A percentile compares a stretch with the other conserved stretches of the same genome.
Evolutionary conservation across 1,284 basidiomycete species (phyloP).

Genomic region (Malassezia cuniculi): DNA sequence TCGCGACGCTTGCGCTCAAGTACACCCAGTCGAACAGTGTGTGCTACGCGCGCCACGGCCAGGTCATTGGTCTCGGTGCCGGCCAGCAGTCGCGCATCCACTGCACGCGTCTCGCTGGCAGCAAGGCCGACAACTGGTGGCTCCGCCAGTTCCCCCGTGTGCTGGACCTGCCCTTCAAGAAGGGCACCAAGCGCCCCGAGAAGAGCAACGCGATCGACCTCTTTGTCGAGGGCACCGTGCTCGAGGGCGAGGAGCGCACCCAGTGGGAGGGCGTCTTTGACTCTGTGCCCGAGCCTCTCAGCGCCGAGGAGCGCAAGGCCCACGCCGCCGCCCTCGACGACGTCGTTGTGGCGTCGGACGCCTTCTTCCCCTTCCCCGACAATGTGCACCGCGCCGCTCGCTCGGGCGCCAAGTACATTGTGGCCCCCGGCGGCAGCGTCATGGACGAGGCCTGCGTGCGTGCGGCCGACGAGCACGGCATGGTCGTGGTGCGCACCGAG

Average conservation of each 20-base stretch:
- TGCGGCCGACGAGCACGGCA: slow-evolving; percentile 38
- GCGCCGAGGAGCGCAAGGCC: slow-evolving; percentile 54
- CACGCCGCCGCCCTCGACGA: slow-evolving; percentile 49
- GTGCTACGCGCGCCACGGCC: slow-evolving; percentile 82
- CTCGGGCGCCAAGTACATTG: slow-evolving; percentile 82
- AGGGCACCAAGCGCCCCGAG: slow-evolving; percentile 90
- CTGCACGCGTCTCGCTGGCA: slow-evolving; percentile 91
- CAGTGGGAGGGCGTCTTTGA: slow-evolving; percentile 90
- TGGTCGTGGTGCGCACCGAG: slow-evolving; percentile 41
- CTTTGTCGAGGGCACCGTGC: slow-evolving; percentile 68
- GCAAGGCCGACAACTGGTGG: slow-evolving; percentile 99
- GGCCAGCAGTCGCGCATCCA: slow-evolving; percentile 98
- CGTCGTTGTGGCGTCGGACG: slow-evolving; percentile 86
- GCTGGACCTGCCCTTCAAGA: slow-evolving; percentile 82
- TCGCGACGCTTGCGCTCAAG: slow-evolving; percentile 85
- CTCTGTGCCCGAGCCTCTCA: slow-evolving; percentile 57
- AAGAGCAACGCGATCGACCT: slow-evolving; percentile 97
- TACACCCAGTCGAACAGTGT: slow-evolving; percentile 99
- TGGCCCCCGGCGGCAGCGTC: slow-evolving; percentile 85
- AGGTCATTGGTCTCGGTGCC: slow-evolving; percentile 88
- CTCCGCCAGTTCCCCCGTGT: slow-evolving; percentile 88
- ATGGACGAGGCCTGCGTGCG: slow-evolving; percentile 60
- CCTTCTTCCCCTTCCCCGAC: slow-evolving; percentile 99
- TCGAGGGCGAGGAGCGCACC: slow-evolving; percentile 58
- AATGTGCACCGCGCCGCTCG: slow-evolving; percentile 86